Percentiles rank a stretch among this genome's conserved stretches.
These are phyloP conservation scores for Boletus huronensis DNA, from an alignment of 768 basidiomycete species.

Conservation along the genomic window DNA sequence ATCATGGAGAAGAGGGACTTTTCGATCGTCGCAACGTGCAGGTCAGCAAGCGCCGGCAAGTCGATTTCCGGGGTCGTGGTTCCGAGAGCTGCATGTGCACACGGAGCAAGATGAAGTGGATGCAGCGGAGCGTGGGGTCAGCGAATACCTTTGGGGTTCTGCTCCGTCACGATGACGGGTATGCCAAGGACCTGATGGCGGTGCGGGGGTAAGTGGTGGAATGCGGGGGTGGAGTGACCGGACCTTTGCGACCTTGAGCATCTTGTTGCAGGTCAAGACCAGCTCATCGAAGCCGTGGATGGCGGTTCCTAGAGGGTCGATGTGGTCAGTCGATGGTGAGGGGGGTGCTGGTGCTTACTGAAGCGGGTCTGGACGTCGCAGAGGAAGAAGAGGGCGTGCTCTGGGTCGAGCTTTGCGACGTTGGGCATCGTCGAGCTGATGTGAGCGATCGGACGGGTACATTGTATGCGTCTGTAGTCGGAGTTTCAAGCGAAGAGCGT, in stretches of 20 bases:
- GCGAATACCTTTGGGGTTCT: constrained; percentile 69
- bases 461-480: not conserved
- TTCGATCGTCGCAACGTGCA: constrained; percentile 60
- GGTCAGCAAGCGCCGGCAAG: constrained; percentile 47
- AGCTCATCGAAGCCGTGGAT: constrained; percentile 74
- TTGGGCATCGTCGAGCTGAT: not conserved
- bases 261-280: constrained; percentile 66
- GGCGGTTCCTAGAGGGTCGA: constrained; percentile 38
- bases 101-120: constrained; percentile 6
- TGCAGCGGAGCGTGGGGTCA: not conserved
- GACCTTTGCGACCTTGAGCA: constrained; percentile 74
- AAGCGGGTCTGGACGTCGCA: constrained; percentile 84
- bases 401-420: constrained; percentile 30
- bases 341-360: constrained; percentile 40
- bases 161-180: constrained; percentile 79
- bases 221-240: not conserved
- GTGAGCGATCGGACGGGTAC: not conserved
- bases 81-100: constrained; percentile 56
- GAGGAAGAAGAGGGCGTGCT: constrained; percentile 58
- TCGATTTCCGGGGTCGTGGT: constrained; percentile 62
- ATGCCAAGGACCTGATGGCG: constrained; percentile 53
- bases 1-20: constrained; percentile 89
- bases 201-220: not conserved
- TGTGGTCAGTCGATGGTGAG: not conserved
- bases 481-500: not conserved